These are phyloP conservation scores for Saccharomycopsis babjevae DNA, from an alignment of 805 yeast genomes.

Conservation along the genomic window DNA sequence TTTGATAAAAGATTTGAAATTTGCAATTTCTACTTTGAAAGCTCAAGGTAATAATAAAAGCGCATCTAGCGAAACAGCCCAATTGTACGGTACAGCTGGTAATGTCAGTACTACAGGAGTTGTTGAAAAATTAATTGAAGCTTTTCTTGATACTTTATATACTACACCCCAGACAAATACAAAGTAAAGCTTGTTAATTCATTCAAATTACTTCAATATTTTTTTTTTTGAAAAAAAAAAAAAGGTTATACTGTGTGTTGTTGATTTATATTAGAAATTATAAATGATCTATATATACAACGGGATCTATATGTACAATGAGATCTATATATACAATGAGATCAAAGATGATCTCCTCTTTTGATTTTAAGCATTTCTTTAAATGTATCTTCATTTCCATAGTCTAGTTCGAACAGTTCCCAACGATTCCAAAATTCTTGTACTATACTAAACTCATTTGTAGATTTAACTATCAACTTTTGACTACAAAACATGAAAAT, in stretches of 20 bases:
- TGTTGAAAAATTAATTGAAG: conserved; percentile 68
- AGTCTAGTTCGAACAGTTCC: conserved; percentile 61
- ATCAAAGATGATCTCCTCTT: background rate
- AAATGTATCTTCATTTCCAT: conserved; percentile 63
- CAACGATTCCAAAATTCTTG: conserved; percentile 51
- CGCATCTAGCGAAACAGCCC: conserved; percentile 62
- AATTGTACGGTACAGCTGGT: conserved; percentile 92
- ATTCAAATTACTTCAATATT: too few relatives aligned
- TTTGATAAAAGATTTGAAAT: conserved; percentile 42
- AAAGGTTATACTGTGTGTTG: too few relatives aligned
- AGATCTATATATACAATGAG: background rate
- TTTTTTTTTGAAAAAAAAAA: too few relatives aligned
- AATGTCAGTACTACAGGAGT: conserved; percentile 75
- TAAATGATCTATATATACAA: too few relatives aligned
- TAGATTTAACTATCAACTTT: conserved; percentile 6
- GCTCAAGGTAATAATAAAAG: conserved; percentile 14
- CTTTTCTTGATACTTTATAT: conserved; percentile 74
- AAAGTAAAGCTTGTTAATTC: too few relatives aligned
- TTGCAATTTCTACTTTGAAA: conserved; percentile 33
- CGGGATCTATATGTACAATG: background rate
- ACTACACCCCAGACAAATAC: conserved; percentile 20
- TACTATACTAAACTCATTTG: conserved; percentile 12
- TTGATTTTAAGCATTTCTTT: conserved; percentile 63
- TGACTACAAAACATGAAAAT: conserved; percentile 47
- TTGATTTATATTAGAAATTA: too few relatives aligned